A percentile compares a stretch with the other conserved stretches of the same genome.
phyloP scores from a whole-genome alignment of 257 asterid genomes.

The Ehretia macrophylla region DNA sequence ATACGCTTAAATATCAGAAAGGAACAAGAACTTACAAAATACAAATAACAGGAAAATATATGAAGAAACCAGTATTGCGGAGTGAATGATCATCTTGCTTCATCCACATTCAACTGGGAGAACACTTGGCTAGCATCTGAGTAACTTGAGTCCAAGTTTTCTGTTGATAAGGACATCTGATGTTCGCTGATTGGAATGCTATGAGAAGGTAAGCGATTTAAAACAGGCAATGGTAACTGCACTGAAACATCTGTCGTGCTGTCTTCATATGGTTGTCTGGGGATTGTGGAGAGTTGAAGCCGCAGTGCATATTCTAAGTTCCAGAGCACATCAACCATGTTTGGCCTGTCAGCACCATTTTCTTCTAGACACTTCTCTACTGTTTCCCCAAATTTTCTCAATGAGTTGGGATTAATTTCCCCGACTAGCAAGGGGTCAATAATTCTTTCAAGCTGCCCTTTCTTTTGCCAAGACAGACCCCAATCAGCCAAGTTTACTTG shows the following conservation, averaged over 20 bases:
- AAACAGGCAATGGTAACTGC: slow-evolving; percentile 25
- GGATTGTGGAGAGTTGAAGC: slow-evolving; percentile 34
- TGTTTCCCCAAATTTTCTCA: slow-evolving; percentile 48
- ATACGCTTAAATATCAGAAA: too few relatives aligned
- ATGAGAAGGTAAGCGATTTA: slow-evolving; percentile 34
- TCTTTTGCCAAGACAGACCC: slow-evolving; percentile 37
- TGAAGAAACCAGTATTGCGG: neutral
- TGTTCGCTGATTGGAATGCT: slow-evolving; percentile 14
- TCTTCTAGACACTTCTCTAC: slow-evolving; percentile 52
- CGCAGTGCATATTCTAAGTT: slow-evolving; percentile 46
- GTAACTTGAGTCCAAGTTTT: slow-evolving; percentile 7
- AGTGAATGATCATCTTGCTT: slow-evolving; percentile 27
- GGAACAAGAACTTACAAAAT: too few relatives aligned
- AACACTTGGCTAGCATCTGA: slow-evolving; percentile 31
- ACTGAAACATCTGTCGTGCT: slow-evolving; percentile 36
- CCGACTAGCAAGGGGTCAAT: slow-evolving; percentile 51
- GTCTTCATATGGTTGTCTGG: slow-evolving; percentile 28
- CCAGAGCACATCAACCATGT: slow-evolving; percentile 63
- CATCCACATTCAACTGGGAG: slow-evolving; percentile 32
- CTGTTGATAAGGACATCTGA: neutral
- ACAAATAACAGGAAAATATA: too few relatives aligned
- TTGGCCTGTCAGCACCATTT: slow-evolving; percentile 41
- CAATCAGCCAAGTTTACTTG: slow-evolving; percentile 55
- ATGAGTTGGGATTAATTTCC: slow-evolving; percentile 33
- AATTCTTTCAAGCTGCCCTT: slow-evolving; percentile 37